Conservation (phyloP, 2,329 filamentous ascomycete species). For the Fusarium pseudonygamai region DNA sequence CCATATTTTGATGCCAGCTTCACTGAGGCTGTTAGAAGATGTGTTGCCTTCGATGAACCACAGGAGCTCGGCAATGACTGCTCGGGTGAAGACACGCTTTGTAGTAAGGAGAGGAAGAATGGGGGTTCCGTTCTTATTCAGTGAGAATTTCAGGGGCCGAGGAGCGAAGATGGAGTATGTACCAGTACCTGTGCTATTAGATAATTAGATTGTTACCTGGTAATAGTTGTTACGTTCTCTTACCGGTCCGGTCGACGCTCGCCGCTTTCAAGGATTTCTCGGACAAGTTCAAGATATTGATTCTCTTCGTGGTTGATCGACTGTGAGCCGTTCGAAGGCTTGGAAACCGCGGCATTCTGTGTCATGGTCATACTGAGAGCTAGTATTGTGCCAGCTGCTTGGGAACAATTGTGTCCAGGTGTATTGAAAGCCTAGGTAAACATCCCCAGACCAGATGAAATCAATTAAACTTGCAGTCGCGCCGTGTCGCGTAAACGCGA, state of each 20-base stretch:
- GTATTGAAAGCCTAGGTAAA: neutral
- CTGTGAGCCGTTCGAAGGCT: slow-evolving; percentile 23
- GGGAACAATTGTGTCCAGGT: neutral
- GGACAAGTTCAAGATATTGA: slow-evolving; percentile 92
- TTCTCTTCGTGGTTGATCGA: slow-evolving; percentile 78
- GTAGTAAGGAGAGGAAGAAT: slow-evolving; percentile 95
- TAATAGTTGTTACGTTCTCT: neutral
- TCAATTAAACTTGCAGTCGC: slow-evolving; percentile 32
- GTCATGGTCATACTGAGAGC: slow-evolving; percentile 31
- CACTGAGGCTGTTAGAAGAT: slow-evolving; percentile 78
- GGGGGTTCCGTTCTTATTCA: slow-evolving; percentile 69
- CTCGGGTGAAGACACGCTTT: slow-evolving; percentile 93
- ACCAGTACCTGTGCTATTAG: slow-evolving; percentile 85
- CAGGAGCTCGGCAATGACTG: slow-evolving; percentile 89
- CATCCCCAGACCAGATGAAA: neutral
- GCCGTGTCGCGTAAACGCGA: slow-evolving; percentile 20
- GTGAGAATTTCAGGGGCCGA: slow-evolving; percentile 83
- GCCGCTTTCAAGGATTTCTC: slow-evolving; percentile 81
- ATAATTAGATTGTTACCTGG: neutral
- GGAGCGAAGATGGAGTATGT: slow-evolving; percentile 92
- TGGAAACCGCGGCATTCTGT: slow-evolving; percentile 5
- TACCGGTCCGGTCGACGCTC: slow-evolving; percentile 91
- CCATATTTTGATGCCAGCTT: slow-evolving; percentile 94
- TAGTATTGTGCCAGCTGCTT: neutral
- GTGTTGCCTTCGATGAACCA: slow-evolving; percentile 94